Conservation (phyloP, 306 rosid species). For the Malus fusca region DNA sequence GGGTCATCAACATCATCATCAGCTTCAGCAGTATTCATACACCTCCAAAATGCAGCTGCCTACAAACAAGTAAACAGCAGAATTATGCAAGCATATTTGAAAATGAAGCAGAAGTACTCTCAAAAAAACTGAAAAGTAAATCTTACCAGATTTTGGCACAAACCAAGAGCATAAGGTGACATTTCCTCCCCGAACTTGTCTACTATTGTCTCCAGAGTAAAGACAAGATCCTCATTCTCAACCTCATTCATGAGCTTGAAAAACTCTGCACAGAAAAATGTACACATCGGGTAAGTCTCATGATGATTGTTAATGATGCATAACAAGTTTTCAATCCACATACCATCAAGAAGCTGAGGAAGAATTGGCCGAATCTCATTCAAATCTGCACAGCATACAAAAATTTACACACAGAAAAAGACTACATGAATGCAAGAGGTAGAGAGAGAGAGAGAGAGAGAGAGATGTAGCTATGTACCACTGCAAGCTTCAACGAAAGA, state of each 20-base stretch:
- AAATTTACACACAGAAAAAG: not conserved
- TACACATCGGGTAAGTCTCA: slow-evolving; percentile 13
- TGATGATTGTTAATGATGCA: not conserved
- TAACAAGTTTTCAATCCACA: slow-evolving; percentile 15
- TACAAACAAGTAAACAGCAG: slow-evolving; percentile 9
- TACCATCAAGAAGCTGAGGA: slow-evolving; percentile 94
- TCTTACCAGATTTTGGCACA: slow-evolving; percentile 87
- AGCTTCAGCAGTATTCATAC: slow-evolving; percentile 85
- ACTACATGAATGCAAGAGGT: not conserved
- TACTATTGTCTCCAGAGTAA: slow-evolving; percentile 94
- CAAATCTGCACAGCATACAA: slow-evolving; percentile 53
- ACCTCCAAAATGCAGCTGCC: slow-evolving; percentile 97
- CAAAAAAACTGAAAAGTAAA: not conserved
- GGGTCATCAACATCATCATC: slow-evolving; percentile 89
- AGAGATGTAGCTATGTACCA: slow-evolving; percentile 31
- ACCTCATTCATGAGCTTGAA: slow-evolving; percentile 96
- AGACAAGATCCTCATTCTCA: slow-evolving; percentile 96
- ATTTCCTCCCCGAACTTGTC: slow-evolving; percentile 98
- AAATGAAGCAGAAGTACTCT: not conserved
- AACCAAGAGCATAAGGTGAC: slow-evolving; percentile 94
- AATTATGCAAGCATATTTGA: not conserved
- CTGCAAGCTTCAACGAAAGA: slow-evolving; percentile 91
- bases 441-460: not conserved
- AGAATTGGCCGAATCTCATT: slow-evolving; percentile 88
- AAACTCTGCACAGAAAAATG: slow-evolving; percentile 50